phyloP scores from a whole-genome alignment of 2,329 filamentous ascomycete species.

The Metarhizium brunneum region DNA sequence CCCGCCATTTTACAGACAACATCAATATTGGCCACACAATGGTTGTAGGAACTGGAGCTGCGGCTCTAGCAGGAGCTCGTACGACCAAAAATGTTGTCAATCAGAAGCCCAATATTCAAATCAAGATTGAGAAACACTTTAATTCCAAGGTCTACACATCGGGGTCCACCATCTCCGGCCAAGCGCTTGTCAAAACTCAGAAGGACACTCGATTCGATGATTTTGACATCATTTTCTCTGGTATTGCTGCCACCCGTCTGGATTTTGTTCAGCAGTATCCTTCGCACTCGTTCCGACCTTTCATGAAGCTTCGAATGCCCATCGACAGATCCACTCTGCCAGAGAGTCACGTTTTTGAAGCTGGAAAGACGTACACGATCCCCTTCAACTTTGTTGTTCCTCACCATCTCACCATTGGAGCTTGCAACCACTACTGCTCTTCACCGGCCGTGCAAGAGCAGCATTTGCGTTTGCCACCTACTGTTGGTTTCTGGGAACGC shows the following conservation, averaged over 20 bases:
- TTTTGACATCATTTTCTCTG: slow-evolving; percentile 44
- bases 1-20: background rate
- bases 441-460: slow-evolving; percentile 37
- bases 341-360: slow-evolving; percentile 34
- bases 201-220: slow-evolving; percentile 39
- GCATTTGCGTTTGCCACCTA: slow-evolving; percentile 44
- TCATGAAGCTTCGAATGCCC: slow-evolving; percentile 48
- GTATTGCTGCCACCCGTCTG: slow-evolving; percentile 38
- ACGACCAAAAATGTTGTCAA: slow-evolving; percentile 1
- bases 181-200: slow-evolving; percentile 34
- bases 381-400: slow-evolving; percentile 54
- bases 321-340: slow-evolving; percentile 38
- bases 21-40: background rate
- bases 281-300: slow-evolving; percentile 39
- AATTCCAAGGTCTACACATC: slow-evolving; percentile 47
- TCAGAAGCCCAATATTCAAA: slow-evolving; percentile 24
- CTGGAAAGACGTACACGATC: slow-evolving; percentile 37
- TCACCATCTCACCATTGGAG: slow-evolving; percentile 45
- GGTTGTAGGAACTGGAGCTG: background rate
- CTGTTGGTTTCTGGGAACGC: slow-evolving; percentile 41
- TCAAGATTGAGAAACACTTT: slow-evolving; percentile 45
- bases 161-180: slow-evolving; percentile 39
- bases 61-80: background rate
- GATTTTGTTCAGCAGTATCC: slow-evolving; percentile 41
- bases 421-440: slow-evolving; percentile 41